Base-by-base conservation (phyloP, 1,284 basidiomycete genomes). In the Naganishia sp. region DNA sequence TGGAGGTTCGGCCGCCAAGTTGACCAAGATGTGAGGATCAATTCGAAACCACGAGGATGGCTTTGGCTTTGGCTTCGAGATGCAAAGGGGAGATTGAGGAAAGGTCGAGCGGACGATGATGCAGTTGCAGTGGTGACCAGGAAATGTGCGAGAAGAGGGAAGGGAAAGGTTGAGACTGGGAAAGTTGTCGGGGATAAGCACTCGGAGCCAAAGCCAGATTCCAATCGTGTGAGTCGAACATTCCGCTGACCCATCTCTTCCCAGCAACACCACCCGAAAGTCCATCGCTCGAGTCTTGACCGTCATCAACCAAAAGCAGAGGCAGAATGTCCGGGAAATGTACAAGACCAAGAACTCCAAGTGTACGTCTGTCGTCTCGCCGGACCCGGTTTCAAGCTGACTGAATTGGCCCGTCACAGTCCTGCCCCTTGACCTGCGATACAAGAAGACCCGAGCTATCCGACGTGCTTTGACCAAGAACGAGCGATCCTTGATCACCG, bases 361-460 rank as follows among this genome's bases (percentile, higher is more conserved):
- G 75, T 80, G 77, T 78, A 57, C 49, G 77, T 74, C 13, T 46
- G 13, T 33, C 25, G 3, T 10, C 23, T 28, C 3, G 31, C 52
- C 9, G n/a, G 31, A 6, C 36, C 21, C 46, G 54, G 15, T 55
- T 6, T 52, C 6, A 6, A 31, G 25, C 25, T 61, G 49, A 52
- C 48, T 16, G 5, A 31, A 23, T 33, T 16, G 15, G 21, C 16
- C 18, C 21, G 15, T 44, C 45, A 48, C 69, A 79, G 78, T 92
- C 84, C 83, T 90, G 71, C 96, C 96, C 73, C 92, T 99, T 73
- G 96, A 99, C 85, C 90, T 99, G 78, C 93, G 96, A 73, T 81
- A 88, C 74, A 99, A 99, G 90, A 94, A 90, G 88, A 99, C 96
- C 72, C 91, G 96, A 75, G 96, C 96, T 68, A 97, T 99, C 86